phyloP scores from a whole-genome alignment of 2,329 filamentous ascomycete species.

The Neodidymelliopsis sp. region DNA sequence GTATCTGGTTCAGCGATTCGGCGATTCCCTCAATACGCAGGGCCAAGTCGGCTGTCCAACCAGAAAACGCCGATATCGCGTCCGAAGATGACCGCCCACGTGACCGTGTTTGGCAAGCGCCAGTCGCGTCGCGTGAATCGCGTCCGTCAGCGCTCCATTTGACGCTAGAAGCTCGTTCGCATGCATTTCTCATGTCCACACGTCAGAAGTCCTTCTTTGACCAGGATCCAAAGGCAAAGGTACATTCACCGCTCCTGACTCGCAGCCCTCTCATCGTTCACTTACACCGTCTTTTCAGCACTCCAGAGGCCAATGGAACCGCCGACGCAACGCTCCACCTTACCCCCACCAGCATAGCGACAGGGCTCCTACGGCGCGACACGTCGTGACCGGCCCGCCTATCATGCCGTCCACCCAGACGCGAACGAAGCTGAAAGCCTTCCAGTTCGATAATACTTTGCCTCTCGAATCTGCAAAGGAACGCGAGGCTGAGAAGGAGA shows the following conservation, averaged over 20 bases:
- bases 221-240: constrained; percentile 54
- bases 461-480: constrained; percentile 28
- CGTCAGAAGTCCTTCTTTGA: constrained; percentile 62
- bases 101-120: constrained; percentile 19
- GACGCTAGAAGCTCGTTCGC: constrained; percentile 7
- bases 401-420: constrained; percentile 61
- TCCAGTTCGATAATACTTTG: constrained; percentile 57
- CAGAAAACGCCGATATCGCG: constrained; percentile 15
- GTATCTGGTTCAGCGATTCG: neutral
- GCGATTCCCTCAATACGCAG: neutral
- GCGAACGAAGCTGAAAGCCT: constrained; percentile 63
- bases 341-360: constrained; percentile 35
- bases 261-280: neutral
- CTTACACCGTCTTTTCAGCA: constrained; percentile 28
- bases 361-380: constrained; percentile 39
- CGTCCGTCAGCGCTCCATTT: constrained; percentile 18
- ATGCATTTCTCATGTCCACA: constrained; percentile 50
- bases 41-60: constrained; percentile 8
- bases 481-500: constrained; percentile 55
- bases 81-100: constrained; percentile 11
- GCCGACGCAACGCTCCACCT: constrained; percentile 38
- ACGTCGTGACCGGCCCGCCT: constrained; percentile 47
- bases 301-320: constrained; percentile 47
- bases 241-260: constrained; percentile 27
- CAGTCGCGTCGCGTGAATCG: constrained; percentile 12